Evolutionary conservation across 2,329 filamentous ascomycete species (phyloP).

Genomic region (Claviceps arundinis): DNA sequence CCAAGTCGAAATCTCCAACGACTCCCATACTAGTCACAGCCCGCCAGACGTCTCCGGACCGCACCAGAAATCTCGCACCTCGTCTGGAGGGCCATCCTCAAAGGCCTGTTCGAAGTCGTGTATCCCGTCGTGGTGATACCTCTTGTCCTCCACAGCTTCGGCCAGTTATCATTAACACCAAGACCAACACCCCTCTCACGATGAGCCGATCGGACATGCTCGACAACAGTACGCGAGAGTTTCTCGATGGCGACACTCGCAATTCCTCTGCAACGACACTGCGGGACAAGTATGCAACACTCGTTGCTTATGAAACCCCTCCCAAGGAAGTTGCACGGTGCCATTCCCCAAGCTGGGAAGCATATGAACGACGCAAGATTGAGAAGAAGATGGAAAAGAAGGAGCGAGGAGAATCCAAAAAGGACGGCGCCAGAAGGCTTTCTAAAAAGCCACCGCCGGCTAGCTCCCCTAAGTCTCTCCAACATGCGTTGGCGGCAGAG

Average conservation of each 20-base stretch:
- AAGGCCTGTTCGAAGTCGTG: constrained; percentile 2
- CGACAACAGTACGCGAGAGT: constrained; percentile 5
- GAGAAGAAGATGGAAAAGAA: constrained; percentile 34
- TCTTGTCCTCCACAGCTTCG: constrained; percentile 5
- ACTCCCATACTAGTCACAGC: neutral
- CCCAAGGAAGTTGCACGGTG: constrained; percentile 25
- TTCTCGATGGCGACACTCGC: neutral
- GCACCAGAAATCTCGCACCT: constrained; percentile 7
- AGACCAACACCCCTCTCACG: constrained; percentile 1
- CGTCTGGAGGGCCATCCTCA: constrained; percentile 4
- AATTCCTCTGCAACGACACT: constrained; percentile 5
- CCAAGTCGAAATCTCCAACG: constrained; percentile 2
- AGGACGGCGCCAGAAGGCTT: constrained; percentile 13
- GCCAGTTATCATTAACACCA: constrained; percentile 9
- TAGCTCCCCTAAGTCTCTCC: constrained; percentile 8
- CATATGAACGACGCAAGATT: constrained; percentile 38
- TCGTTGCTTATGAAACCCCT: constrained; percentile 19
- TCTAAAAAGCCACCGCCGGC: constrained; percentile 21
- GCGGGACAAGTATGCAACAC: constrained; percentile 15
- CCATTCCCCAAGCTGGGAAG: constrained; percentile 50
- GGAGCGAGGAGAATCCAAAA: constrained; percentile 13
- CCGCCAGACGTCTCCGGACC: neutral
- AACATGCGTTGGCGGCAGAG: constrained; percentile 6
- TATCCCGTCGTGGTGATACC: neutral
- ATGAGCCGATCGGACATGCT: constrained; percentile 4